A percentile compares a stretch with the other conserved stretches of the same genome.
Evolutionary conservation across 1,139 yeast species (phyloP).

Genomic region (Petasospora rhodanensis): DNA sequence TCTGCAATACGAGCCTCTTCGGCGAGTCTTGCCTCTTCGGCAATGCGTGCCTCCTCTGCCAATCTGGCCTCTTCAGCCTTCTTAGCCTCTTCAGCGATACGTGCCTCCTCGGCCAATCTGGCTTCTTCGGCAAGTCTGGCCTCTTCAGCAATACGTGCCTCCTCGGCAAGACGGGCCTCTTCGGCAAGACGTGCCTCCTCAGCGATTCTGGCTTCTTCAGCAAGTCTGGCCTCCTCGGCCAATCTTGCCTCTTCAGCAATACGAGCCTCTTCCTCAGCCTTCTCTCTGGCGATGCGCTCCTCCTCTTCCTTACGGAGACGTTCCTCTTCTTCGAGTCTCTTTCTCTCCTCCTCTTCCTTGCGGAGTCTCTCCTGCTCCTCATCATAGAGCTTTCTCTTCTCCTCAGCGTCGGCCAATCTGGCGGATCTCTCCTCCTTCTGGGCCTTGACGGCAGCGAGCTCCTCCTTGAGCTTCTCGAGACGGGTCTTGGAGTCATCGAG

Average conservation of each 20-base stretch:
- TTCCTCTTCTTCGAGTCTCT: conserved; percentile 13
- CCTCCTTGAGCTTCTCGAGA: conserved; percentile 43
- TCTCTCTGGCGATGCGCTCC: conserved; percentile 9
- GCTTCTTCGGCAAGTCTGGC: conserved; percentile 8
- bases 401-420: conserved; percentile 38
- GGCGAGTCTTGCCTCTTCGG: conserved; percentile 11
- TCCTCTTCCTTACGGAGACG: conserved; percentile 9
- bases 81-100: conserved; percentile 6
- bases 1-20: conserved; percentile 7
- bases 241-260: conserved; percentile 6
- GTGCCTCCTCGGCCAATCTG: conserved; percentile 10
- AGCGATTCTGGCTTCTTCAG: conserved; percentile 16
- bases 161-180: conserved; percentile 12
- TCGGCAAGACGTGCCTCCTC: conserved; percentile 12
- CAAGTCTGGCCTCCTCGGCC: conserved; percentile 15
- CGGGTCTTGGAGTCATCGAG: conserved; percentile 22
- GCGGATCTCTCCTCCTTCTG: conserved; percentile 39
- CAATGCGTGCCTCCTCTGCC: conserved; percentile 9
- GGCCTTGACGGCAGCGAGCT: conserved; percentile 41
- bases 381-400: conserved; percentile 32
- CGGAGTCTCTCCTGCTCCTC: conserved; percentile 26
- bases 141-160: conserved; percentile 7
- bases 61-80: conserved; percentile 16
- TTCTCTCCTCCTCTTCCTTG: conserved; percentile 18
- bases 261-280: conserved; percentile 7